phyloP scores from a whole-genome alignment of 1,284 basidiomycete species.

The Schizopora paradoxa region DNA sequence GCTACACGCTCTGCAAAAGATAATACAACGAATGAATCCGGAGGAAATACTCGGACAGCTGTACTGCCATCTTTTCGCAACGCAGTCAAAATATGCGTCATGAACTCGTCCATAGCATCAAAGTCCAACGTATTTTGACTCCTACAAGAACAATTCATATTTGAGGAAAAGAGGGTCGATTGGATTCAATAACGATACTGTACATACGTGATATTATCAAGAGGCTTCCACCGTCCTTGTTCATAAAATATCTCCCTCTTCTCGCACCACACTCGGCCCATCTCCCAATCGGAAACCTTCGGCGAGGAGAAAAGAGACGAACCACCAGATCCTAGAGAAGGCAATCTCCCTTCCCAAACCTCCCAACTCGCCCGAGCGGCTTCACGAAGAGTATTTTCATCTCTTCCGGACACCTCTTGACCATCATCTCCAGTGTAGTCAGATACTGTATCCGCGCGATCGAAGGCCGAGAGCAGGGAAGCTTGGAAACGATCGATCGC shows the following conservation, averaged over 20 bases:
- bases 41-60: conserved; percentile 84
- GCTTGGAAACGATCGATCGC: conserved; percentile 88
- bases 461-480: conserved; percentile 51
- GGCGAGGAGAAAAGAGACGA: too few relatives aligned
- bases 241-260: conserved; percentile 94
- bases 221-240: conserved; percentile 69
- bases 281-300: conserved; percentile 73
- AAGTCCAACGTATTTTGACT: conserved; percentile 66
- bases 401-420: conserved; percentile 73
- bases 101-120: conserved; percentile 90
- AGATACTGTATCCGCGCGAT: conserved; percentile 69
- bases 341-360: conserved; percentile 48
- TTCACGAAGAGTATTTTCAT: conserved; percentile 72
- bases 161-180: conserved; percentile 4
- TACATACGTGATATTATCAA: conserved; percentile 79
- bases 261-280: conserved; percentile 89
- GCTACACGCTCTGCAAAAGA: conserved; percentile 75
- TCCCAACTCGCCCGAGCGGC: conserved; percentile 83
- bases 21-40: conserved; percentile 64
- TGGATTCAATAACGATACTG: not conserved
- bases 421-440: too few relatives aligned
- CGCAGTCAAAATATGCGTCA: conserved; percentile 60
- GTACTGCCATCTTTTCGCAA: conserved; percentile 73
- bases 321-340: conserved; percentile 18
- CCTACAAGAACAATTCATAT: conserved; percentile 25